Base-by-base conservation (phyloP, 306 rosid species). In the Medicago ruthenica region DNA sequence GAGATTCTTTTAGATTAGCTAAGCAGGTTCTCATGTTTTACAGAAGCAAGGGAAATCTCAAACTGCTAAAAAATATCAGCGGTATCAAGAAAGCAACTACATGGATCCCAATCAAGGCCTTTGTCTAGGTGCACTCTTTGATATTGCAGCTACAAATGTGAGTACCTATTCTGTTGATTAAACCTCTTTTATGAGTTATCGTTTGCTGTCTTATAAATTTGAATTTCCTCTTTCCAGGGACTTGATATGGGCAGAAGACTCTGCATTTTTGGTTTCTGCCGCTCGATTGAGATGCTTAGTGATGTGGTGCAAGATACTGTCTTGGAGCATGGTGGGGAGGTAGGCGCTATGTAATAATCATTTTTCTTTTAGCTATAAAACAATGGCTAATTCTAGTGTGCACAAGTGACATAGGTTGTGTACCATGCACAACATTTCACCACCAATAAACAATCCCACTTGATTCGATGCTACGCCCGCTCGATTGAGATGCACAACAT, bases 311-410 rank as follows among this genome's bases (percentile, higher is more conserved):
- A 94, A 84, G 97, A 92, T 87, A 92, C 94, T 8, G 97, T 94
- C 73, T 83, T 94, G 79, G 97, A 90, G 85, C 89, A 92, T 48
- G 98, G 98, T 22, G 98, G 98, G 62, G 98, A 94, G 97, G 98
- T 94, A 87, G 63, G 87, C 22, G 22, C 55, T 57, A 54, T 20
- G 17, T 42, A 20, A 40, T 41, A 22, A 17, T 77, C 9, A 20
- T 36, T 73, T 63, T 40, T 63, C 50, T 76, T 80, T 76, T 62
- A 47, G 21, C 58, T 16, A 41, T 50, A 24, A 65, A 71, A 64
- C 14, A 61, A 39, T 17, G 14, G 31, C n/a, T 21, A 21, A 5
- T 57, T 57, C 8, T 57, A 24, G 36, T 9, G 36, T 8, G 7
- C 14, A 18, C 7, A 54, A 54, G 60, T 54, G 14, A 54, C 53